Evolutionary conservation across 2,329 filamentous ascomycete species (phyloP).

Genomic region (Xenoacremonium recifei): DNA sequence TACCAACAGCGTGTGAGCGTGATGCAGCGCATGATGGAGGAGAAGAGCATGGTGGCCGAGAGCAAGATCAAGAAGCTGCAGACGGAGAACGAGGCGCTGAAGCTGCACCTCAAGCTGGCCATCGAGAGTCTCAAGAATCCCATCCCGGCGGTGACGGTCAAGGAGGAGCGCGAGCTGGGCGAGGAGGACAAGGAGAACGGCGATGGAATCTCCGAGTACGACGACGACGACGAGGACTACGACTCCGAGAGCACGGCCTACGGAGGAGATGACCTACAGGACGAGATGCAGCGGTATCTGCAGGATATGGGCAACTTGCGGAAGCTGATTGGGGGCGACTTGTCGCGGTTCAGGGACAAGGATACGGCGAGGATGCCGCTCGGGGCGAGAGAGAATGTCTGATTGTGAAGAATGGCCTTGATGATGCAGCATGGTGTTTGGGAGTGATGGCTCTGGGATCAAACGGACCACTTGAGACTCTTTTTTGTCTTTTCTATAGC

Average conservation of each 20-base stretch:
- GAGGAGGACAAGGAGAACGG: slow-evolving; percentile 37
- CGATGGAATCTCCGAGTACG: slow-evolving; percentile 47
- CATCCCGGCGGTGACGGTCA: slow-evolving; percentile 62
- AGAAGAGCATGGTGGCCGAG: slow-evolving; percentile 84
- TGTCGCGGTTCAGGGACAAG: slow-evolving; percentile 63
- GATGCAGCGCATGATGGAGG: slow-evolving; percentile 96
- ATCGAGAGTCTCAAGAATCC: slow-evolving; percentile 87
- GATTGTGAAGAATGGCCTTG: slow-evolving; percentile 2
- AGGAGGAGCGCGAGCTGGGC: slow-evolving; percentile 25
- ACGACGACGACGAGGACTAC: slow-evolving; percentile 60
- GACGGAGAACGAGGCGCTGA: slow-evolving; percentile 85
- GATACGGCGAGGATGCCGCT: slow-evolving; percentile 55
- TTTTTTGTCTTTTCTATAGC: no score
- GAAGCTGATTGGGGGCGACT: slow-evolving; percentile 71
- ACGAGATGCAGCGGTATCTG: slow-evolving; percentile 81
- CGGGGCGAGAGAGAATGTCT: slow-evolving; percentile 42
- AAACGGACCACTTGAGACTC: no score
- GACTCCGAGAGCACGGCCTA: slow-evolving; percentile 46
- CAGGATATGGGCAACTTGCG: slow-evolving; percentile 73
- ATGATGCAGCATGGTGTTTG: slow-evolving; percentile 27
- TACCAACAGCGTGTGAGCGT: slow-evolving; percentile 87
- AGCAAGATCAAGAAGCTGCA: slow-evolving; percentile 89
- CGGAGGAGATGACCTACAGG: slow-evolving; percentile 67
- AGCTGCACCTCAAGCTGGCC: slow-evolving; percentile 84
- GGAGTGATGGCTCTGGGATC: slow-evolving; percentile 15